These are phyloP conservation scores for Didymella segeticola DNA, from an alignment of 2,329 filamentous ascomycete genomes.

Conservation along the genomic window DNA sequence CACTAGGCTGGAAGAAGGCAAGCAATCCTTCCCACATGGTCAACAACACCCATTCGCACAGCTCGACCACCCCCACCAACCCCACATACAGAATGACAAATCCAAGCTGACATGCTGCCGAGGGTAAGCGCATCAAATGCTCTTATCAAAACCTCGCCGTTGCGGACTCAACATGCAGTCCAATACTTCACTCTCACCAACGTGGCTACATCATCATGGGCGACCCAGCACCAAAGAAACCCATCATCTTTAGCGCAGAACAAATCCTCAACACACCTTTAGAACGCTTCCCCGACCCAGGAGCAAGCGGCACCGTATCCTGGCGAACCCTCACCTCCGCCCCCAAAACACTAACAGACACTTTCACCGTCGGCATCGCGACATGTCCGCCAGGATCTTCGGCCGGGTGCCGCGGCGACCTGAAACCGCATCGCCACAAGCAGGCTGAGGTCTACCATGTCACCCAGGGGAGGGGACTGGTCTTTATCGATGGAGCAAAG, in stretches of 20 bases:
- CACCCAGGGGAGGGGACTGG: slow-evolving; percentile 45
- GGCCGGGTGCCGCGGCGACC: slow-evolving; percentile 32
- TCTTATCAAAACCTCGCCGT: not conserved
- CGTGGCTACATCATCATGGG: not conserved
- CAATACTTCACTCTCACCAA: not conserved
- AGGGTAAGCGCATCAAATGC: not conserved
- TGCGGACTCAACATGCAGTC: not conserved
- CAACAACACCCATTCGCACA: not conserved
- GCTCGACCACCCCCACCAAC: not conserved
- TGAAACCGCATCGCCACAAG: slow-evolving; percentile 49
- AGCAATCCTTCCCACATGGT: not conserved
- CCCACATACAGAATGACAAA: not conserved
- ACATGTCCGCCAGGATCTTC: slow-evolving; percentile 33
- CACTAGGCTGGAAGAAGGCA: not conserved
- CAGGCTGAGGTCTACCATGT: slow-evolving; percentile 56
- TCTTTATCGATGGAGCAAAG: slow-evolving; percentile 48
- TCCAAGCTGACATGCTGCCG: not conserved
- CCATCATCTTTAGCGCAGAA: not conserved
- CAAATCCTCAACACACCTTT: not conserved
- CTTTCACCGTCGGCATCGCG: slow-evolving; percentile 50
- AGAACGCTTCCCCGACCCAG: slow-evolving; percentile 19
- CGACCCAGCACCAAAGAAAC: not conserved
- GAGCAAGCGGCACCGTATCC: slow-evolving; percentile 32
- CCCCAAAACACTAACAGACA: slow-evolving; percentile 42
- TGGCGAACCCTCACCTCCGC: slow-evolving; percentile 53